Base-by-base conservation (phyloP, 192 early-diverging fungal genomes). In the Backusella westeae region DNA sequence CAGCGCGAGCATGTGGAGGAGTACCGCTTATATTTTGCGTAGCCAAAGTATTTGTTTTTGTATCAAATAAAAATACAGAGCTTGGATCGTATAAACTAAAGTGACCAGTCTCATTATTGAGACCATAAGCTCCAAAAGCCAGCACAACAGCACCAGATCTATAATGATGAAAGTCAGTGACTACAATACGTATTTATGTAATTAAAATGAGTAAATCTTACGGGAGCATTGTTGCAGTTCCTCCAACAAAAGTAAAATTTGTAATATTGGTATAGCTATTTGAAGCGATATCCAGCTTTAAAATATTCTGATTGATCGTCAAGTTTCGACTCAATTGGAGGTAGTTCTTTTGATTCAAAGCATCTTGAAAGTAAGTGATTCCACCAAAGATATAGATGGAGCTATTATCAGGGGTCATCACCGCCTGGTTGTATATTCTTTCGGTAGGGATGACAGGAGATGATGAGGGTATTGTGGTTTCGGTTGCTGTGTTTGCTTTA, bases 381-480 rank as follows among this genome's bases (percentile, higher is more conserved):
- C 68, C 68, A 12, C 68, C 68, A 38, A 69, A n/a, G 4, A 69
- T 35, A 69, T 69, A 69, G n/a, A 69, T 12, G 17, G 68, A 35
- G 4, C 12, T 38, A 38, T 38, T 38, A 39, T 38, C 35, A 21
- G 68, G 36, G 12, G 68, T 41, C 1, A 69, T 69, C 34, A 38
- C 68, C 3, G 68, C 34, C 5, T 35, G n/a, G 36, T 21, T 41
- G 21, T 69, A 69, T 39, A 39, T 38, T 69, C 68, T 69, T 12
- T 69, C 21, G 8, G n/a, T 10, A 5, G 68, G 68, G 6, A 69
- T 63, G 4, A 63, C 56, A 63, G 56, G 56, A 26, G 21, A 63
- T 63, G 23, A 10, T 29, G 56, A 4, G 4, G 56, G 23, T 23
- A 63, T 26, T 3, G 23, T 63, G 1, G 56, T 63, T 26, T 29